Base-by-base conservation (phyloP, 805 yeast species). In the Yamadazyma endophytica region DNA sequence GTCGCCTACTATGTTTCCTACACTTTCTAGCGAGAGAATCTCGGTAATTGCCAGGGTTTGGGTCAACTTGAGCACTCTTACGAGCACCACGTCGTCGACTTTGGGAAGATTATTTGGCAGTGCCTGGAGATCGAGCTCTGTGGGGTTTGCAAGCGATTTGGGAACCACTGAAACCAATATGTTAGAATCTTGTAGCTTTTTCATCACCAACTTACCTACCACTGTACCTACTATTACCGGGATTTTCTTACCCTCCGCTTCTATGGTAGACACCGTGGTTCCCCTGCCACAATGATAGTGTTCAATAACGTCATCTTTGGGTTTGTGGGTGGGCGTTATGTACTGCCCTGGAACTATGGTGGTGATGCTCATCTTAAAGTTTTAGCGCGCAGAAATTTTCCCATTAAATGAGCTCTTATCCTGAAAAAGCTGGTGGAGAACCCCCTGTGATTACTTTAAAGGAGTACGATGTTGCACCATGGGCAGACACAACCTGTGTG, bases 81-180 rank as follows among this genome's bases (percentile, higher is more conserved):
- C 86, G 13, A 90, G 60, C 2, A 92, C 96, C 15, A 79, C 56
- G 53, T 90, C 96, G 17, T 84, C 82, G 42, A 86, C 96, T 40
- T 77, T 75, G 6, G 97, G 97, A 33, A 89, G 58, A 38, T 71
- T 70, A 33, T 68, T 72, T 24, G 69, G 53, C 35, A 54, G 60
- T 13, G 31, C 31, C 9, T 17, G 16, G 12, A 32, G 13, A 9
- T 25, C 29, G 4, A 25, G 17, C 21, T 22, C 17, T 13, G 24
- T 24, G 13, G 19, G n/a, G 17, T 28, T 28, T n/a, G 25, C 25
- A 16, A 24, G 26, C 6, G 17, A 24, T 9, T 24, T 28, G 17
- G 31, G 37, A 13, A 38, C 11, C 1, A 39, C 43, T 5, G 43
- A 36, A 1, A 39, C 42, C 1, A 35, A 22, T 3, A 31, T 20